Evolutionary conservation across 2,329 filamentous ascomycete genomes (phyloP).

Genomic region (Fusarium sp.): DNA sequence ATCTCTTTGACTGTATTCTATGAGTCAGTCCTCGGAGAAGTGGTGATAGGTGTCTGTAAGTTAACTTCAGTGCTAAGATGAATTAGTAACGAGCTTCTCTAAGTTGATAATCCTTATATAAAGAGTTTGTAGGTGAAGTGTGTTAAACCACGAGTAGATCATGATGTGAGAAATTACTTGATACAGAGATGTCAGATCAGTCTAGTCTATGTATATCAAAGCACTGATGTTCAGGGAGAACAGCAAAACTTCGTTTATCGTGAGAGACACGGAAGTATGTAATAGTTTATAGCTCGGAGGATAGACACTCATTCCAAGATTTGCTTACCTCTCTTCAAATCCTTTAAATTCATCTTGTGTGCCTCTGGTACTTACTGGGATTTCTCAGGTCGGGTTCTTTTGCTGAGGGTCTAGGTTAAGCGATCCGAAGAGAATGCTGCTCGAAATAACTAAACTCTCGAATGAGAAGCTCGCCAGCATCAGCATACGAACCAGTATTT

Average conservation of each 20-base stretch:
- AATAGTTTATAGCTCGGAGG: neutral
- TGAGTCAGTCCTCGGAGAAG: neutral
- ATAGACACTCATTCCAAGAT: rapidly evolving
- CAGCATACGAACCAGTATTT: too few relatives aligned
- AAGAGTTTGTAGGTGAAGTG: rapidly evolving
- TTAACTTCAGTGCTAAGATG: too few relatives aligned
- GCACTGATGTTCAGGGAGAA: rapidly evolving
- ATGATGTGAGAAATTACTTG: too few relatives aligned
- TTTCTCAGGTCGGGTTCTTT: neutral
- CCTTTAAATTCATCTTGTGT: neutral
- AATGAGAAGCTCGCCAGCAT: neutral
- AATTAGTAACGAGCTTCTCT: too few relatives aligned
- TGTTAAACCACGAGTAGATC: rapidly evolving
- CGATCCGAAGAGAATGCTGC: neutral
- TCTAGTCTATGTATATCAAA: rapidly evolving
- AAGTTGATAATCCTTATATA: neutral
- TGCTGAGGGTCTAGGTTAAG: neutral
- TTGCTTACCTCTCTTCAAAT: neutral
- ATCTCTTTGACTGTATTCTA: neutral
- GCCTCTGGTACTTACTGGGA: too few relatives aligned
- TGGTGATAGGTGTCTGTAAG: neutral
- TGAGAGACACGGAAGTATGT: neutral
- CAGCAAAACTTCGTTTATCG: rapidly evolving
- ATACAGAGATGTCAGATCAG: neutral
- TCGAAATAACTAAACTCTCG: rapidly evolving